These are phyloP conservation scores for Aspergillus transmontanensis DNA, from an alignment of 2,329 filamentous ascomycete species.

Conservation along the genomic window DNA sequence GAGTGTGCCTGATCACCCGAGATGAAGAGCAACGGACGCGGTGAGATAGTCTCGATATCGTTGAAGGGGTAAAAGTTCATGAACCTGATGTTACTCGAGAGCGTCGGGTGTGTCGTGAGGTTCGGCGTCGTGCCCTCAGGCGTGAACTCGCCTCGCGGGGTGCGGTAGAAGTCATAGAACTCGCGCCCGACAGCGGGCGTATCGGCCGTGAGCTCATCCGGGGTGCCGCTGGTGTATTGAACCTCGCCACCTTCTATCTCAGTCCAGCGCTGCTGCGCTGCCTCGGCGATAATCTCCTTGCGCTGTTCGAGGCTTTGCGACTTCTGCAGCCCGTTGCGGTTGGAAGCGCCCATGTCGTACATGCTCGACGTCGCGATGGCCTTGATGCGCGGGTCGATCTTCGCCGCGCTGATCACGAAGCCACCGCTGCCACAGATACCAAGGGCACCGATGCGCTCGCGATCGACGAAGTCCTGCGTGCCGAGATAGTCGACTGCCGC, in stretches of 20 bases:
- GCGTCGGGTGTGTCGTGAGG: conserved; percentile 35
- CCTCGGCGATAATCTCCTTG: conserved; percentile 16
- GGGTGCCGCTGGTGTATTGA: conserved; percentile 20
- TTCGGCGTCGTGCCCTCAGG: conserved; percentile 18
- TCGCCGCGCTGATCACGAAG: conserved; percentile 38
- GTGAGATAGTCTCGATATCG: conserved; percentile 26
- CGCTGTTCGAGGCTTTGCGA: conserved; percentile 17
- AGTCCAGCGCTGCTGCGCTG: conserved; percentile 24
- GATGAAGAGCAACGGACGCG: conserved; percentile 27
- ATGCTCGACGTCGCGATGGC: conserved; percentile 22
- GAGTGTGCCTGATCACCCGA: conserved; percentile 27
- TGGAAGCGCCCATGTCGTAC: conserved; percentile 17
- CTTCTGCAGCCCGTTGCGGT: conserved; percentile 14
- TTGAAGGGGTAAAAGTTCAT: conserved; percentile 31
- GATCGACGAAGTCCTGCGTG: conserved; percentile 22
- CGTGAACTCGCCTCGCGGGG: conserved; percentile 31
- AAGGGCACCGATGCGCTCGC: conserved; percentile 29
- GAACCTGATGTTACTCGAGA: conserved; percentile 33
- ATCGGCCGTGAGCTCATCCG: conserved; percentile 26
- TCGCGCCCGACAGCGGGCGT: conserved; percentile 26
- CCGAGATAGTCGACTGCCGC: conserved; percentile 31
- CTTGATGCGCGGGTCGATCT: conserved; percentile 28
- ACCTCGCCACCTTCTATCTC: conserved; percentile 17
- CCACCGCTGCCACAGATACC: conserved; percentile 32
- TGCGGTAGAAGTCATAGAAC: conserved; percentile 38